Base-by-base conservation (phyloP, 1,284 basidiomycete genomes). In the Leccinum insolens region DNA sequence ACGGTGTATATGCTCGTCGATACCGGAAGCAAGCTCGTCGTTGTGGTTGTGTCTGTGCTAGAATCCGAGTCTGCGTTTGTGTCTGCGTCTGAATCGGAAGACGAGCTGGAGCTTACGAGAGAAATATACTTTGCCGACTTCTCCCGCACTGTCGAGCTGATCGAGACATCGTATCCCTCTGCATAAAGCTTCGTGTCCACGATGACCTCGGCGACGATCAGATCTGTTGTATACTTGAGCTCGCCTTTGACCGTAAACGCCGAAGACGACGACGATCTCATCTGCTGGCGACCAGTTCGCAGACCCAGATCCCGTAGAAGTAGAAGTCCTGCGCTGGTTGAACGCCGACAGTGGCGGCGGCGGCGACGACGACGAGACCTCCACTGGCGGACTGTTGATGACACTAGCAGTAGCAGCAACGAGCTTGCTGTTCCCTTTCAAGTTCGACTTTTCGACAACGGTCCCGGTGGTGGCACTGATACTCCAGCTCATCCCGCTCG, bases 161-260 rank as follows among this genome's bases (percentile, higher is more conserved):
- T 76, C 8, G 76, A 75, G 8, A 94, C 83, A 17, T 84, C 82
- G 73, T 93, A 95, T 25, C 93, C 92, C 64, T 84, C 84, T 0
- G 87, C 85, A 79, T 92, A 94, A 62, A 92, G 81, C 76, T 89
- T 91, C 66, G 90, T 88, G 78, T 94, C 93, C 15, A 95, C 83
- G 22, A 94, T 84, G 34, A 94, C 76, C 77, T 94, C 93, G 15
- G 86, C 86, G 17, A 93, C 85, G 22, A 93, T 76, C 64, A 93
- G 78, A 75, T 94, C 90, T 61, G 83, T 83, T 11, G 83, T 79
- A 46, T 82, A 81, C 64, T 82, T 84, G 66, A 89, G 82, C 73
- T 88, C 87, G 52, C 87, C 88, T 62, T 87, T 88, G 63, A 83
- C 66, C 1, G 86, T 89, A 72, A 92, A 90, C 28, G 84, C 86